phyloP scores from a whole-genome alignment of 805 yeast genomes.

The Kodamaea hsintzibuensis region DNA sequence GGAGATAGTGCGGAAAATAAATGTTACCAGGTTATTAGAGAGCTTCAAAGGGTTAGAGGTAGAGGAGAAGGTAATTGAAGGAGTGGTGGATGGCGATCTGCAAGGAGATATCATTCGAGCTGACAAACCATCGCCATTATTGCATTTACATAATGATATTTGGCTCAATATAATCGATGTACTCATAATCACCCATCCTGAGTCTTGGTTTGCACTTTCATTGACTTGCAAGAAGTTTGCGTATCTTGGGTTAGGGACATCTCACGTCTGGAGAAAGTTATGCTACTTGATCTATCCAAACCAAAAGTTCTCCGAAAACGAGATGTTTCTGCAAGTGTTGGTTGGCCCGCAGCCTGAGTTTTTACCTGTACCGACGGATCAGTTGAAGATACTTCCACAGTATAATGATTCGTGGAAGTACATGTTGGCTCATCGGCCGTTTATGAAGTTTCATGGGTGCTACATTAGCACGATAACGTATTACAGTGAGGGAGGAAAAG shows the following conservation, averaged over 20 bases:
- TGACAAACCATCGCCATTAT: conserved; percentile 27
- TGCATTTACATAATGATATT: conserved; percentile 55
- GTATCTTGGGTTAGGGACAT: conserved; percentile 54
- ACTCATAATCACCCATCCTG: conserved; percentile 50
- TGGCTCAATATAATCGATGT: conserved; percentile 51
- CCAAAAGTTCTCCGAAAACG: conserved; percentile 52
- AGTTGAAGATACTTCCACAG: conserved; percentile 27
- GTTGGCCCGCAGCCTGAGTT: conserved; percentile 36
- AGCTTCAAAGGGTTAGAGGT: conserved; percentile 36
- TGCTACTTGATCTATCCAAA: conserved; percentile 52
- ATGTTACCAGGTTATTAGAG: conserved; percentile 42
- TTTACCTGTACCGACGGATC: conserved; percentile 37
- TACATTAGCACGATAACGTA: conserved; percentile 86
- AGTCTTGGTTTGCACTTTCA: conserved; percentile 64
- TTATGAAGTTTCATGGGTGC: conserved; percentile 76
- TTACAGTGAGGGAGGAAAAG: conserved; percentile 77
- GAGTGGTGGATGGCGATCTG: conserved; percentile 19
- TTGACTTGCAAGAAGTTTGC: conserved; percentile 60
- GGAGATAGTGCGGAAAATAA: conserved; percentile 34
- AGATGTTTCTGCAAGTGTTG: conserved; percentile 38
- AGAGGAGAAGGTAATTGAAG: neutral
- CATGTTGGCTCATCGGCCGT: conserved; percentile 69
- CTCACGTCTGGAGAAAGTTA: conserved; percentile 51
- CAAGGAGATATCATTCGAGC: neutral
- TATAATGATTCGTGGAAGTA: conserved; percentile 40